Evolutionary conservation across 345 rosid genomes (phyloP).

Genomic region (Salix brachista): DNA sequence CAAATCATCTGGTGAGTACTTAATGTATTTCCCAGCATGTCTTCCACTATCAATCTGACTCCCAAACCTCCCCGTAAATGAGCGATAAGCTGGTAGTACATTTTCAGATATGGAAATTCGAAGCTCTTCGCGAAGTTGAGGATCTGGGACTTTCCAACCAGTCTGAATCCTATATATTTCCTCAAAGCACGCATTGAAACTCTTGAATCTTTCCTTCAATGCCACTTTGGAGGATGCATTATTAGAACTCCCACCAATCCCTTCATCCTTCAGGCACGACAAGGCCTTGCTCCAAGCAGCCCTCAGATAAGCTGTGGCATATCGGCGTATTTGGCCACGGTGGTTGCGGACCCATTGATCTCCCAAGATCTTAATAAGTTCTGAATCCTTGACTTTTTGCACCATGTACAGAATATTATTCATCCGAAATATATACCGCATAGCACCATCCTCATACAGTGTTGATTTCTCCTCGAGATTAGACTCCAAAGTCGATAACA

Average conservation of each 20-base stretch:
- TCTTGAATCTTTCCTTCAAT: conserved; percentile 83
- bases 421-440: conserved; percentile 76
- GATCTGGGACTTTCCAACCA: conserved; percentile 90
- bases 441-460: conserved; percentile 69
- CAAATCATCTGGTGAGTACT: conserved; percentile 87
- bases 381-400: conserved; percentile 89
- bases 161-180: conserved; percentile 85
- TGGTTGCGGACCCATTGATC: conserved; percentile 91
- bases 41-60: conserved; percentile 76
- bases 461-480: conserved; percentile 88
- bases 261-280: conserved; percentile 79
- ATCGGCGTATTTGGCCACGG: conserved; percentile 71
- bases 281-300: conserved; percentile 81
- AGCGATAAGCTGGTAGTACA: conserved; percentile 84
- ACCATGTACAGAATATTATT: conserved; percentile 84
- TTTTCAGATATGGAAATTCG: conserved; percentile 85
- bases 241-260: conserved; percentile 59
- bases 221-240: conserved; percentile 73
- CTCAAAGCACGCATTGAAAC: conserved; percentile 81
- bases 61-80: conserved; percentile 80
- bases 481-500: conserved; percentile 60
- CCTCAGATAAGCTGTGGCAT: conserved; percentile 88
- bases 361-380: conserved; percentile 73
- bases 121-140: conserved; percentile 93
- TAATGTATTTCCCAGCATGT: conserved; percentile 85